These are phyloP conservation scores for Corymbia calophylla DNA, from an alignment of 441 rosid species.

Conservation along the genomic window DNA sequence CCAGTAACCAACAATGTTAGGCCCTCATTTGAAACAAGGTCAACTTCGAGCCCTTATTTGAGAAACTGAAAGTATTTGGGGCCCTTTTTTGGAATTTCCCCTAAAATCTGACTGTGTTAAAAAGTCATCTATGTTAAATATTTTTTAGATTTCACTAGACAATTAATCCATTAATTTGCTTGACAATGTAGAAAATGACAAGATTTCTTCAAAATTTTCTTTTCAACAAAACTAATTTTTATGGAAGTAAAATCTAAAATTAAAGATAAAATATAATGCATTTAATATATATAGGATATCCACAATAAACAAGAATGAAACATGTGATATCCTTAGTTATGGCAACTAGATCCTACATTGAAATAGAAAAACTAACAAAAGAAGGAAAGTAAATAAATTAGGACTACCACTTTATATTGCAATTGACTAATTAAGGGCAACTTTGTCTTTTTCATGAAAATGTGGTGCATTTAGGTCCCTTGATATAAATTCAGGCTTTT, in stretches of 20 bases:
- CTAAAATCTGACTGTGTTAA: too few relatives aligned
- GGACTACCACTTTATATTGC: not conserved
- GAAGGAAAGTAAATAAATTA: not conserved
- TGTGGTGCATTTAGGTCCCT: not conserved
- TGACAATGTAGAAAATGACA: too few relatives aligned
- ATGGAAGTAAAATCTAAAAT: not conserved
- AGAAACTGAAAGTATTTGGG: too few relatives aligned
- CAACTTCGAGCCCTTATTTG: too few relatives aligned
- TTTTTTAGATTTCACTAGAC: too few relatives aligned
- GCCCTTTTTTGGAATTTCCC: too few relatives aligned
- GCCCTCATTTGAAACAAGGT: too few relatives aligned
- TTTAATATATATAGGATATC: not conserved
- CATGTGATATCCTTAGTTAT: not conserved
- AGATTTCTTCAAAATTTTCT: not conserved
- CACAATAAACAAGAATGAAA: not conserved
- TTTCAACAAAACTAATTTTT: not conserved
- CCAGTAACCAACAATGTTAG: too few relatives aligned
- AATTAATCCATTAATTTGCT: too few relatives aligned
- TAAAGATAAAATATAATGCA: not conserved
- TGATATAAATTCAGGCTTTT: not conserved
- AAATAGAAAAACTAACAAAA: not conserved
- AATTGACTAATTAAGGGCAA: not conserved
- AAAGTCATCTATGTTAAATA: not conserved
- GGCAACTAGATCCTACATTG: not conserved
- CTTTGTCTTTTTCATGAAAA: not conserved